phyloP scores from a whole-genome alignment of 2,329 filamentous ascomycete species.

The Hawksworthiomyces lignivorus region DNA sequence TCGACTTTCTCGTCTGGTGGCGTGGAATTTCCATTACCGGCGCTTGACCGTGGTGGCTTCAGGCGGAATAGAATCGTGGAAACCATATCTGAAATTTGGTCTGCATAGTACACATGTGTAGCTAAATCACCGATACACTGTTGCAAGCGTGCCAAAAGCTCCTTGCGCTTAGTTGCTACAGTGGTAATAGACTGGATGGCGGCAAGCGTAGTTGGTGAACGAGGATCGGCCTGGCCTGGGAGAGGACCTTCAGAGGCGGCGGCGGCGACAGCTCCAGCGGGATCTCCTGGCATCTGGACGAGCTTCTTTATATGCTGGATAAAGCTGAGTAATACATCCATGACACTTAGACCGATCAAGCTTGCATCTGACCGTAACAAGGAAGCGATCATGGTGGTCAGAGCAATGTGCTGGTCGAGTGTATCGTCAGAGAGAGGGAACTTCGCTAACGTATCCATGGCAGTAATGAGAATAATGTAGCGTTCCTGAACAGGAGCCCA shows the following conservation, averaged over 20 bases:
- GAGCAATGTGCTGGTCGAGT: conserved; percentile 63
- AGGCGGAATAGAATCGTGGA: conserved; percentile 69
- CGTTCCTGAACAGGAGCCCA: conserved; percentile 95
- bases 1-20: conserved; percentile 42
- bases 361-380: conserved; percentile 84
- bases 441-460: conserved; percentile 67
- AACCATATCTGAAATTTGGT: conserved; percentile 94
- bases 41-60: conserved; percentile 51
- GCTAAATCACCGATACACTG: conserved; percentile 83
- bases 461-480: conserved; percentile 78
- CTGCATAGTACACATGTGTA: conserved; percentile 93
- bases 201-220: conserved; percentile 19
- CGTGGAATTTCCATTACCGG: conserved; percentile 31
- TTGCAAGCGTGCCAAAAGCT: conserved; percentile 64
- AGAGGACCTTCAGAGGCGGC: conserved; percentile 6
- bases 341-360: conserved; percentile 89
- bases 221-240: conserved; percentile 22
- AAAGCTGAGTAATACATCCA: conserved; percentile 83
- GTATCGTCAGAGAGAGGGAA: conserved; percentile 63
- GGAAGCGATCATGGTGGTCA: conserved; percentile 72
- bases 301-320: conserved; percentile 76
- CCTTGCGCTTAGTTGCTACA: conserved; percentile 43
- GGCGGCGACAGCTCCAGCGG: conserved; percentile 16
- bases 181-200: conserved; percentile 28
- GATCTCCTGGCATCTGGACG: conserved; percentile 53